Evolutionary conservation across 2,329 filamentous ascomycete species (phyloP), one percentile per base, ranked within the genome.

Genomic region (Penicillium sp.): DNA sequence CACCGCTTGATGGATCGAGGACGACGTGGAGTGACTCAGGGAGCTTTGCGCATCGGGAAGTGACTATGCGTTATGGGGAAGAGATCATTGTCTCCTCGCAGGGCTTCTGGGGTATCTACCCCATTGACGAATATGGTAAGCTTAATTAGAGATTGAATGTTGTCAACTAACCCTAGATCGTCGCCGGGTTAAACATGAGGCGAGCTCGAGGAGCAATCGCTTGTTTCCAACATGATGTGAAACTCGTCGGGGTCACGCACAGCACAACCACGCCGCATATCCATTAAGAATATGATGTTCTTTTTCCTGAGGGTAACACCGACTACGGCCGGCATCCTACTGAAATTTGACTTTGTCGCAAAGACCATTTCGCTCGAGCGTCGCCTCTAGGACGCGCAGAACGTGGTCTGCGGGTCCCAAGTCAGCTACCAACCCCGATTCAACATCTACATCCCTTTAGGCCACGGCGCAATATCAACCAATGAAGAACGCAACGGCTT

Each of bases 221-320:
- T 43, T 60, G 59, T 45, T 67, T 56, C 49, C 63, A 66, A 48
- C 66, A 68, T 43, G 50, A 69, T 49, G 59, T 67, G 2, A 65
- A 69, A 23, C 45, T 70, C 36, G 53, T 60, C 34, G 54, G 57
- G 31, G 58, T 64, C 29, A 64, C 63, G 39, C 53, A 61, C 38
- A 61, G 57, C 2, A 61, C 58, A 13, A 52, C 68, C 16, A 61
- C 59, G 6, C 47, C 70, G 13, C 58, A 56, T 33, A 42, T 65
- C 13, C 60, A 65, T 43, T 63, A 65, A 49, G 64, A 66, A 34
- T 54, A 56, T n/a, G 62, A 64, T 38, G 49, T 48, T 15, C 38
- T 45, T 9, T 47, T 47, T 26, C 55, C 33, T 6, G 31, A 39
- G 13, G 47, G 51, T 21, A 4, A 52, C 29, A 24, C 38, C 21